Evolutionary conservation across 768 basidiomycete species (phyloP).

Genomic region (Hygrocybe coccinea): DNA sequence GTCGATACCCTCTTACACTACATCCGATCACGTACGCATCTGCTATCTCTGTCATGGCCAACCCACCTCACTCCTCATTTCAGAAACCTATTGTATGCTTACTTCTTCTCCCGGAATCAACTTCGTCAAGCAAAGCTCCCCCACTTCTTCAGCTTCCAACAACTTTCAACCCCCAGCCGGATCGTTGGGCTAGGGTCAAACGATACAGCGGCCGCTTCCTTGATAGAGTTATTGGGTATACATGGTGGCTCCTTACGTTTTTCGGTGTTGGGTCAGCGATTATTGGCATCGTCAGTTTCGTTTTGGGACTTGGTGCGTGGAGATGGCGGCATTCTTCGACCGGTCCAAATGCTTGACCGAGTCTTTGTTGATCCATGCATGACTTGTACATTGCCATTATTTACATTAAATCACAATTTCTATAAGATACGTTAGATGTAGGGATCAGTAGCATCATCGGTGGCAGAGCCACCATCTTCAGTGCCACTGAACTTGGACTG

Average conservation of each 20-base stretch:
- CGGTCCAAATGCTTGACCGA: not conserved
- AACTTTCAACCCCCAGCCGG: conserved; percentile 47
- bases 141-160: conserved; percentile 51
- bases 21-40: conserved; percentile 79
- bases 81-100: conserved; percentile 86
- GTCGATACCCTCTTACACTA: conserved; percentile 74
- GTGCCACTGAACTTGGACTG: too few relatives aligned
- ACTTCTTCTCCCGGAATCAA: conserved; percentile 52
- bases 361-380: too few relatives aligned
- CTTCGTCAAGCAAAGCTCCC: conserved; percentile 20
- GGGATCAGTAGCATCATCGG: too few relatives aligned
- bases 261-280: conserved; percentile 71
- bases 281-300: conserved; percentile 69
- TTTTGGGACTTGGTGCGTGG: conserved; percentile 64
- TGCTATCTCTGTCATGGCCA: not conserved
- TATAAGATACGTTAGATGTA: too few relatives aligned
- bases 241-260: conserved; percentile 73
- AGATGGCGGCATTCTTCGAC: conserved; percentile 46
- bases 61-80: not conserved
- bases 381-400: too few relatives aligned
- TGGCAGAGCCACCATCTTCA: too few relatives aligned
- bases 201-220: conserved; percentile 58
- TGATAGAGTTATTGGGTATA: conserved; percentile 70
- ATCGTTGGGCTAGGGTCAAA: conserved; percentile 52
- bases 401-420: too few relatives aligned